Percentiles rank a stretch among this genome's conserved stretches.
Conservation (phyloP, 2,329 filamentous ascomycete species). For the Epichloe scottii region DNA sequence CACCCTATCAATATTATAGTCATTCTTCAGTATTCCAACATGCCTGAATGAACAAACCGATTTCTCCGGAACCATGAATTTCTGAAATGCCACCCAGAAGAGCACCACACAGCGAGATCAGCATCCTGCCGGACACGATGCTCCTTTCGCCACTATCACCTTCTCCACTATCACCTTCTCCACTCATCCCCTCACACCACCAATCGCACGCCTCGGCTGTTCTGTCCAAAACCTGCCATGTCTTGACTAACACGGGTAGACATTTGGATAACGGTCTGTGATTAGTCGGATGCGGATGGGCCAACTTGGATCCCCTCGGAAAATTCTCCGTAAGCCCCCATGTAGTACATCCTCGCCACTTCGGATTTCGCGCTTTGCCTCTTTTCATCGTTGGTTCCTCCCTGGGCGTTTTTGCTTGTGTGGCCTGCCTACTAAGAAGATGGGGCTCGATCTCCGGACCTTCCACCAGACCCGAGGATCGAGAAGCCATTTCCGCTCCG, state of each 20-base stretch:
- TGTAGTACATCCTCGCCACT: not conserved
- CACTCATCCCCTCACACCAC: not conserved
- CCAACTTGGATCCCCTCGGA: too few relatives aligned
- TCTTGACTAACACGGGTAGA: too few relatives aligned
- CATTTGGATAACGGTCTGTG: not conserved
- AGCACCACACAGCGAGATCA: not conserved
- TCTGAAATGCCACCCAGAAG: not conserved
- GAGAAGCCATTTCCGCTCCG: conserved; percentile 6
- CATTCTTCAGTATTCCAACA: too few relatives aligned
- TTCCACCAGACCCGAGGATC: conserved; percentile 7
- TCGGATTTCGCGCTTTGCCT: not conserved
- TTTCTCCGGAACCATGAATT: not conserved
- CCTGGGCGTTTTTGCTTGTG: not conserved
- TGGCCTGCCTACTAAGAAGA: not conserved
- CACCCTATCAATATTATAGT: too few relatives aligned
- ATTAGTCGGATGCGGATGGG: not conserved
- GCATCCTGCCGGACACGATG: not conserved
- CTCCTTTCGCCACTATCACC: not conserved
- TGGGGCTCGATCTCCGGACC: conserved; percentile 8
- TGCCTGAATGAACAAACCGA: not conserved
- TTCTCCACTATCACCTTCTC: not conserved
- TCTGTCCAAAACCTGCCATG: not conserved
- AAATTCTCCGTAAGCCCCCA: too few relatives aligned
- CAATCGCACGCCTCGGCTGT: not conserved
- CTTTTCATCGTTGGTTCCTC: not conserved